phyloP scores from a whole-genome alignment of 345 rosid species.

The Carallia pectinifolia region DNA sequence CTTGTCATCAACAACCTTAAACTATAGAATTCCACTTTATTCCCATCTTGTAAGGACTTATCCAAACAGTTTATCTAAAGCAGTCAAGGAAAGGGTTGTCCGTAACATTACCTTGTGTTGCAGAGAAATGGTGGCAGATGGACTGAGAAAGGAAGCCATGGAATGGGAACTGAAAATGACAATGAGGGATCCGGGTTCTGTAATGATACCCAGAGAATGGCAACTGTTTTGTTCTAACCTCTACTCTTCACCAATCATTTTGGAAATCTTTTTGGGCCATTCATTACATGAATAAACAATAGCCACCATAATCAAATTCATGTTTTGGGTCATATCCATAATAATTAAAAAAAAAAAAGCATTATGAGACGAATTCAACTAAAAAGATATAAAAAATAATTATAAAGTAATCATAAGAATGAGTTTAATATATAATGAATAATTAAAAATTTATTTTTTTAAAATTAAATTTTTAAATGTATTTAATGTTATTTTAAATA shows the following conservation, averaged over 20 bases:
- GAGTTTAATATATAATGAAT: too few species aligned
- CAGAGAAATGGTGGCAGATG: slow-evolving; percentile 38
- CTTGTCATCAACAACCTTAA: neutral
- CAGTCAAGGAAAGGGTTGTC: neutral
- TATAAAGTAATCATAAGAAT: too few species aligned
- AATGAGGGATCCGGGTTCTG: neutral
- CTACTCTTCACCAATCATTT: too few species aligned
- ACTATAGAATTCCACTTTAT: neutral
- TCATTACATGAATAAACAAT: neutral
- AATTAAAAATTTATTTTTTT: too few species aligned
- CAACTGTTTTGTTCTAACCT: neutral
- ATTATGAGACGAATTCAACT: too few species aligned
- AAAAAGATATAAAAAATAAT: too few species aligned
- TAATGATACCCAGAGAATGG: neutral
- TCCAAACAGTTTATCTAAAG: too few species aligned
- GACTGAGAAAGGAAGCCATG: slow-evolving; percentile 71
- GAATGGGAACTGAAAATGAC: slow-evolving; percentile 4
- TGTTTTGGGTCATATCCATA: too few species aligned
- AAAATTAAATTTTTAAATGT: too few species aligned
- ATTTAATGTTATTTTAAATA: too few species aligned
- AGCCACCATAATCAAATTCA: neutral
- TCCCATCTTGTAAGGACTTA: too few species aligned
- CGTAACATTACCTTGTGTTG: slow-evolving; percentile 46
- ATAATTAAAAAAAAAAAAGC: too few species aligned
- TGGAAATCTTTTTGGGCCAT: neutral